These are phyloP conservation scores for Phytophthora palmivora DNA, from an alignment of 352 stramenopile genomes.

Conservation along the genomic window DNA sequence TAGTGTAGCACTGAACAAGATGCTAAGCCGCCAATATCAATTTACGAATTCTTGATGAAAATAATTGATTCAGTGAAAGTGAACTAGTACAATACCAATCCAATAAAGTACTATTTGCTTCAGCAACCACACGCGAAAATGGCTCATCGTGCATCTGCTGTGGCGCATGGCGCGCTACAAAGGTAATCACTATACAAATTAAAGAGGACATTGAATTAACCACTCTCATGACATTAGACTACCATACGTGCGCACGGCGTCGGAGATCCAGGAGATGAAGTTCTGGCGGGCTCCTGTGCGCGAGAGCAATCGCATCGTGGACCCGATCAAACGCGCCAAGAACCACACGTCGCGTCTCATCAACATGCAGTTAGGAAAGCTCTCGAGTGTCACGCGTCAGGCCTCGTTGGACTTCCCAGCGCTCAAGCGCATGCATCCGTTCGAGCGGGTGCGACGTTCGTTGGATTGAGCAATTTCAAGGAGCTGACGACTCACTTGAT, in stretches of 20 bases:
- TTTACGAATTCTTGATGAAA: neutral
- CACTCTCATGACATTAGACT: constrained; percentile 41
- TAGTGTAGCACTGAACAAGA: constrained; percentile 6
- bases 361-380: constrained; percentile 78
- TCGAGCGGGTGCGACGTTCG: constrained; percentile 49
- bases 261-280: constrained; percentile 89
- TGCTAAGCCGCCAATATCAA: neutral
- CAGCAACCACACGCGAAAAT: constrained; percentile 2
- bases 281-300: constrained; percentile 78
- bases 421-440: constrained; percentile 79
- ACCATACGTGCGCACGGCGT: constrained; percentile 81
- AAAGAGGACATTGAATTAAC: neutral
- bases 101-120: constrained; percentile 12
- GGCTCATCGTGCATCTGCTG: constrained; percentile 28
- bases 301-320: constrained; percentile 82
- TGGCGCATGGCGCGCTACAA: constrained; percentile 73
- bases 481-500: too few relatives aligned
- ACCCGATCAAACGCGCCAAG: constrained; percentile 83
- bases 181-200: constrained; percentile 39
- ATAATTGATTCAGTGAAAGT: neutral
- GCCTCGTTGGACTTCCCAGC: constrained; percentile 79
- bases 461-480: too few relatives aligned
- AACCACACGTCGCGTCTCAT: constrained; percentile 86
- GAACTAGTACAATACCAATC: constrained; percentile 8
- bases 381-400: constrained; percentile 77